Conservation (phyloP, 148 eudicot species). For the Talinum fruticosum region DNA sequence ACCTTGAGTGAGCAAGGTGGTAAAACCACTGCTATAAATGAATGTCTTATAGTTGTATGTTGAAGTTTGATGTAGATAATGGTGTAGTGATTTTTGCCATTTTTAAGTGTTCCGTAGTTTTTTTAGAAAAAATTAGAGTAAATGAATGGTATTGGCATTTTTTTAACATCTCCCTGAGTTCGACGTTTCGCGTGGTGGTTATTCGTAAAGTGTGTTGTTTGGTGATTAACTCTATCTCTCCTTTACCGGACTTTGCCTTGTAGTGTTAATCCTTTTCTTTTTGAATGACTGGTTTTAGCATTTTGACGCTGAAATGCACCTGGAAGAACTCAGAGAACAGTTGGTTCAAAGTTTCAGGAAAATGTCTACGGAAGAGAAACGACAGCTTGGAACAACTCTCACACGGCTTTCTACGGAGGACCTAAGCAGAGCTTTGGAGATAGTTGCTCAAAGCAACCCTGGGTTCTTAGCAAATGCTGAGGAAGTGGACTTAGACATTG, state of each 20-base stretch:
- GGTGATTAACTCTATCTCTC: background rate
- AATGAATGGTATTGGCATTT: no score
- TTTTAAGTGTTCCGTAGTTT: no score
- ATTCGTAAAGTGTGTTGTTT: background rate
- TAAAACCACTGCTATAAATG: no score
- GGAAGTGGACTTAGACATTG: slow-evolving; percentile 68
- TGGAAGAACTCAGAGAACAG: slow-evolving; percentile 1
- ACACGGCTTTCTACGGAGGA: slow-evolving; percentile 51
- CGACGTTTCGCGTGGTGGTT: background rate
- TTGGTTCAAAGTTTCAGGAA: slow-evolving; percentile 35
- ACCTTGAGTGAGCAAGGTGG: no score
- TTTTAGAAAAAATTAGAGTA: no score
- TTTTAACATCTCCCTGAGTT: no score
- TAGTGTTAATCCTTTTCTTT: background rate
- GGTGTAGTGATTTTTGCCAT: no score
- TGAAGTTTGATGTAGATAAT: no score
- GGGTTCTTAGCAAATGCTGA: slow-evolving; percentile 47
- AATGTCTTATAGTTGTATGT: no score
- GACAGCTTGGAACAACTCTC: slow-evolving; percentile 58
- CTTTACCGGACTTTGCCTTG: background rate
- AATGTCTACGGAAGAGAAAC: slow-evolving; percentile 60
- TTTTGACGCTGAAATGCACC: slow-evolving; percentile 44
- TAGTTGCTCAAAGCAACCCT: slow-evolving; percentile 59
- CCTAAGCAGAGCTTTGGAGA: slow-evolving; percentile 61
- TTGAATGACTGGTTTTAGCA: slow-evolving; percentile 40